Conservation (phyloP, 2,329 filamentous ascomycete genomes). For the Arthrobotrys conoides region DNA sequence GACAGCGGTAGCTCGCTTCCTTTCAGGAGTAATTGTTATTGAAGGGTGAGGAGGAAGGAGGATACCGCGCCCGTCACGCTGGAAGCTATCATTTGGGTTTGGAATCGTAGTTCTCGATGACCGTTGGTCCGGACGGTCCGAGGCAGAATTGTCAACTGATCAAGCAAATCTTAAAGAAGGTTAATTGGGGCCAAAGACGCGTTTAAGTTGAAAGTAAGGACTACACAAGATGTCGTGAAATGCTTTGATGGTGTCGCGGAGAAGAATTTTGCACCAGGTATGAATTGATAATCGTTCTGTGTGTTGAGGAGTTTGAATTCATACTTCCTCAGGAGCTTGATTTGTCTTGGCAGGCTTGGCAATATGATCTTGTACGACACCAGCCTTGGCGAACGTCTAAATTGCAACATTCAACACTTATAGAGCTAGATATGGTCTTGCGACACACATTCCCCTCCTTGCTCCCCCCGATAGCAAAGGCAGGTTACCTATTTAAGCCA, state of each 20-base stretch:
- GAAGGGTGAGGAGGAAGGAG: conserved; percentile 46
- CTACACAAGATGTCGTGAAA: background rate
- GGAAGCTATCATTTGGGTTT: conserved; percentile 41
- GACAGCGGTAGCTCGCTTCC: conserved; percentile 49
- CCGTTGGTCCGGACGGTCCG: background rate
- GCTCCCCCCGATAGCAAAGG: too few relatives aligned
- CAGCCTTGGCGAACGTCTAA: too few relatives aligned
- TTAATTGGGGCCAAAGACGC: background rate
- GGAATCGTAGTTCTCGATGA: background rate
- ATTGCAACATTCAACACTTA: too few relatives aligned
- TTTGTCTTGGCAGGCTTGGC: too few relatives aligned
- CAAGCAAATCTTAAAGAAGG: background rate
- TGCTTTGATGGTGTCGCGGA: background rate
- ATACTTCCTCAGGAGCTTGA: too few relatives aligned
- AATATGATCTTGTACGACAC: too few relatives aligned
- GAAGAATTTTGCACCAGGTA: background rate
- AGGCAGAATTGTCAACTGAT: background rate
- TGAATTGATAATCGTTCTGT: too few relatives aligned
- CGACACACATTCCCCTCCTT: too few relatives aligned
- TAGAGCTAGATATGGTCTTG: too few relatives aligned
- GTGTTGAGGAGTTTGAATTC: too few relatives aligned
- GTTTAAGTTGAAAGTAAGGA: background rate
- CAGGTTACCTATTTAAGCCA: too few relatives aligned
- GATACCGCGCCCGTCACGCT: conserved; percentile 22
- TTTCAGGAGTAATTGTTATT: conserved; percentile 59